Base-by-base conservation (phyloP, 23 red algal genomes). In the Cyanidioschyzon merolae region DNA sequence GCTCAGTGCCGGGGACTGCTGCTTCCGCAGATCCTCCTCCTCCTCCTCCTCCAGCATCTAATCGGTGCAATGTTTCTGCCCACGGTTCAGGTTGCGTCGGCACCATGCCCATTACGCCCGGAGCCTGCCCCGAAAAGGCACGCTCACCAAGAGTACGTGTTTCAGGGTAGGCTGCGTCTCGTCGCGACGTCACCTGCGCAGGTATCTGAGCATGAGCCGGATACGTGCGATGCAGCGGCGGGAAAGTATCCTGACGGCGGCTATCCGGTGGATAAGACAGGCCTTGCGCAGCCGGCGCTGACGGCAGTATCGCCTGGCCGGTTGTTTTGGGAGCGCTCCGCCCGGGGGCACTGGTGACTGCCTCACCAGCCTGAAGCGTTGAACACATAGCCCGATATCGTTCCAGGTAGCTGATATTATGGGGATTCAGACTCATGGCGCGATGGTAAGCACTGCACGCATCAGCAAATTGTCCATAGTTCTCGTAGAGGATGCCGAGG, bases 401-500 rank as follows among this genome's bases (percentile, higher is more conserved):
- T 27, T 71, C 63, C 63, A 3, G 63, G 30, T 71, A 71, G 32
- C 3, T 27, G 63, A 77, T 59, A 50, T 90, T 83, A 2, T 88
- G 82, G 15, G 93, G 93, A 40, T 88, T 79, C 27, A 91, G 68
- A 31, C 84, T 80, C 38, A 87, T 67, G 2, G 93, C 93, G 40
- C 83, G 68, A 30, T 85, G 67, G 45, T 97, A 97, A 0, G 93
- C 93, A 54, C 90, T 84, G 78, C 90, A 78, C 29, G 93, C 93
- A 74, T 97, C 93, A 2, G 34, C 37, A 0, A 50, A 80, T 68
- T 97, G 93, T 0, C 68, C 74, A 76, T 83, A 90, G 57, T 80
- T 89, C 79, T 97, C 93, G 63, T 97, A 97, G 17, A 97, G 84
- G 0, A 83, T 87, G 37, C 93, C 93, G 54, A 97, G 76, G 37